Percentiles rank a stretch among this genome's conserved stretches.
These are phyloP conservation scores for Corylus americana DNA, from an alignment of 306 rosid genomes.

Conservation along the genomic window DNA sequence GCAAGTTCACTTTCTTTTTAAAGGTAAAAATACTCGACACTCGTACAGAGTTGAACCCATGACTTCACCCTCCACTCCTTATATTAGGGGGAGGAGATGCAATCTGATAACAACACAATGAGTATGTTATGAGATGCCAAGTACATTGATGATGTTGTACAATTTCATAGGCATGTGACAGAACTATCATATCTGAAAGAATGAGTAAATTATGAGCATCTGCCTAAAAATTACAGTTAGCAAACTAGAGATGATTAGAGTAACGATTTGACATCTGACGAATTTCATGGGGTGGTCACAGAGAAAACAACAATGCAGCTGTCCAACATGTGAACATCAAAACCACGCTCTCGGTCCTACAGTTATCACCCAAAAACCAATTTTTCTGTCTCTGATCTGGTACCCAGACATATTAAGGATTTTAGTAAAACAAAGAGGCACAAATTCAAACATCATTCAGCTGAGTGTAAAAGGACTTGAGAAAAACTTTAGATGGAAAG, in stretches of 20 bases:
- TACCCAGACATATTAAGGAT: neutral
- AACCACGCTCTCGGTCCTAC: neutral
- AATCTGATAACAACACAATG: no score
- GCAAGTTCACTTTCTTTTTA: neutral
- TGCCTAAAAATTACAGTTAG: neutral
- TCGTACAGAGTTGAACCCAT: neutral
- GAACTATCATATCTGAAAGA: neutral
- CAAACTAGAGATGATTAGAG: neutral
- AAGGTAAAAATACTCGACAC: neutral
- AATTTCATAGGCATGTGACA: neutral
- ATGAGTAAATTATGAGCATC: neutral
- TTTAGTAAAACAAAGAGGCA: neutral
- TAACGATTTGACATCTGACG: neutral
- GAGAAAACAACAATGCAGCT: neutral
- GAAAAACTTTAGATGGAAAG: neutral
- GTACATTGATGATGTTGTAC: neutral
- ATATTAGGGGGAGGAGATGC: neutral
- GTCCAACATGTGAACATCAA: neutral
- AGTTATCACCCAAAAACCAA: neutral
- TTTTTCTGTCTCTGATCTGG: neutral
- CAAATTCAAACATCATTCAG: neutral
- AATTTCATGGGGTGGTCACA: neutral
- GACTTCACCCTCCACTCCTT: neutral
- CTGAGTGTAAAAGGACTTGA: neutral
- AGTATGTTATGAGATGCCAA: constrained; percentile 1